phyloP scores from a whole-genome alignment of 495 filamentous ascomycete species.

The Bombardia bombarda region DNA sequence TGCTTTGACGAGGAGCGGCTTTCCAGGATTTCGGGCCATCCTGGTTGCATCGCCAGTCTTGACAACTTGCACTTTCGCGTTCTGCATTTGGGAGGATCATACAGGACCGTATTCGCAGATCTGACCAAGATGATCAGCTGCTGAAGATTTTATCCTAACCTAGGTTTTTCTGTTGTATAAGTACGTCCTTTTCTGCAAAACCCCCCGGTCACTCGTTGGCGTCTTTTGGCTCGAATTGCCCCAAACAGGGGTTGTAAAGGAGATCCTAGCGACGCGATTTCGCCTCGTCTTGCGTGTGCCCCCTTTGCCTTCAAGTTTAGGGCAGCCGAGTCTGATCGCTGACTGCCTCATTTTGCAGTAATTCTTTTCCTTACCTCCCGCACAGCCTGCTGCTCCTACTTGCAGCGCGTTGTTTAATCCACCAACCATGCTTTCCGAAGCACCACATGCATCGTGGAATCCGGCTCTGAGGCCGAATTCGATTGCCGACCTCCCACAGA shows the following conservation, averaged over 20 bases:
- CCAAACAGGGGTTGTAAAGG: constrained; percentile 12
- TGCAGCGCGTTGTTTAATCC: constrained; percentile 23
- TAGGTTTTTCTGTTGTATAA: constrained; percentile 10
- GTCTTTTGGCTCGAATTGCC: no score
- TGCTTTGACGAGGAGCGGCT: constrained; percentile 7
- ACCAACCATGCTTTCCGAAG: constrained; percentile 32
- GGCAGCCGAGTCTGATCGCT: constrained; percentile 1
- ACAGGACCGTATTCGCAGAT: background rate
- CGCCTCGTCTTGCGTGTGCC: background rate
- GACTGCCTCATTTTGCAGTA: constrained; percentile 11
- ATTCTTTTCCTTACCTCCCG: constrained; percentile 21
- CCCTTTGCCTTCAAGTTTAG: background rate
- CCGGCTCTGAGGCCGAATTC: constrained; percentile 48
- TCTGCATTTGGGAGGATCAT: background rate
- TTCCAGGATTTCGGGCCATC: constrained; percentile 5
- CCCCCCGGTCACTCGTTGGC: no score
- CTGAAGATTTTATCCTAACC: constrained; percentile 7
- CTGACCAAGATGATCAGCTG: constrained; percentile 9
- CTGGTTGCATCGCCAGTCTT: constrained; percentile 8
- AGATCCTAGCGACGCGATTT: constrained; percentile 13
- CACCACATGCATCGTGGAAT: constrained; percentile 43
- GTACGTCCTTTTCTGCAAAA: background rate
- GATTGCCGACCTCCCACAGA: constrained; percentile 16
- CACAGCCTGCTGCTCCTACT: constrained; percentile 10
- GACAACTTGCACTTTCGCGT: constrained; percentile 18